Conservation (phyloP, 495 filamentous ascomycete genomes). For the Pyronema domesticum region DNA sequence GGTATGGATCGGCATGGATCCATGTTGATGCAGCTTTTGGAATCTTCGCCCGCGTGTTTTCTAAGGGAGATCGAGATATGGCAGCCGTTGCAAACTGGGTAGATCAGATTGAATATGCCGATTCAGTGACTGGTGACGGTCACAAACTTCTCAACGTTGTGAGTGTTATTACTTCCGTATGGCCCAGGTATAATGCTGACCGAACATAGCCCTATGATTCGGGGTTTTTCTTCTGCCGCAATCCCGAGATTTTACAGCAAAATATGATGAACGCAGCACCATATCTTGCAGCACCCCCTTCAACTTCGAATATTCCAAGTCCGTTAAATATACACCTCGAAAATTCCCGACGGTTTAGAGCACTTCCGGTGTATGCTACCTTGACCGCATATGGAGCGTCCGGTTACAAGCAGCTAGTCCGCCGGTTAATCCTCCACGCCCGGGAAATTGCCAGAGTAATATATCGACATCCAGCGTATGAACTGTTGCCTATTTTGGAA, state of each 20-base stretch:
- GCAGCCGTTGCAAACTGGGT: slow-evolving; percentile 24
- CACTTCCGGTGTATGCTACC: slow-evolving; percentile 70
- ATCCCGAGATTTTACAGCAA: slow-evolving; percentile 35
- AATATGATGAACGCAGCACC: slow-evolving; percentile 75
- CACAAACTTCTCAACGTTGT: slow-evolving; percentile 84
- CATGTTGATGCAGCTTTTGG: slow-evolving; percentile 88
- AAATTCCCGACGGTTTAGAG: slow-evolving; percentile 80
- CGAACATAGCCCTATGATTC: slow-evolving; percentile 60
- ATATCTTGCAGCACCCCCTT: slow-evolving; percentile 41
- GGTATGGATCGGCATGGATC: slow-evolving; percentile 45
- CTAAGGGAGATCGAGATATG: slow-evolving; percentile 32
- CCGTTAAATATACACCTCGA: slow-evolving; percentile 80
- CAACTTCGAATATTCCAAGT: slow-evolving; percentile 41
- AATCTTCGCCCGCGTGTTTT: slow-evolving; percentile 53
- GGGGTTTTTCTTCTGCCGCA: slow-evolving; percentile 67
- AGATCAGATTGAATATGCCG: slow-evolving; percentile 61
- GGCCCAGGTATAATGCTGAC: not conserved
- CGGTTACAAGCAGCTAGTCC: slow-evolving; percentile 54
- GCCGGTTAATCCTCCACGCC: slow-evolving; percentile 52
- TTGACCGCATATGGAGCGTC: slow-evolving; percentile 54
- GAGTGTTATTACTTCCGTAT: slow-evolving; percentile 1
- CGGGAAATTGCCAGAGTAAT: slow-evolving; percentile 47
- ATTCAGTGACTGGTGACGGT: slow-evolving; percentile 71
- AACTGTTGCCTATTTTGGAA: slow-evolving; percentile 39
- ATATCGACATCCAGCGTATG: slow-evolving; percentile 39